phyloP scores from a whole-genome alignment of 2,329 filamentous ascomycete genomes.

The Alternaria sp. region DNA sequence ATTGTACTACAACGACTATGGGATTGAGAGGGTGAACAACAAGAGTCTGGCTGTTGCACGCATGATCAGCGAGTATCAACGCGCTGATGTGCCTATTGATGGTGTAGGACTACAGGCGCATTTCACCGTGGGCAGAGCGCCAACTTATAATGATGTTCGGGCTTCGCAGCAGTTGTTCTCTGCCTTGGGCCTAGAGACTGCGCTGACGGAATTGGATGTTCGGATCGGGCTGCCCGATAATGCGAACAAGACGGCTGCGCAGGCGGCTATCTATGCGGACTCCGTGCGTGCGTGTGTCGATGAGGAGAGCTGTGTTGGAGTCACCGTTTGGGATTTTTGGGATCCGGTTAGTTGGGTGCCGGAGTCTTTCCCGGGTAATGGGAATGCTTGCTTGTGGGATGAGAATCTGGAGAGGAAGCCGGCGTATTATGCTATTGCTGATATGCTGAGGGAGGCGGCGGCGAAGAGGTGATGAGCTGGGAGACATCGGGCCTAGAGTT shows the following conservation, averaged over 20 bases:
- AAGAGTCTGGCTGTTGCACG: conserved; percentile 47
- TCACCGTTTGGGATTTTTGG: conserved; percentile 53
- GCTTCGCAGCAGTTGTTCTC: conserved; percentile 60
- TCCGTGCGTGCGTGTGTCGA: conserved; percentile 47
- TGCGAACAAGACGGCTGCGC: conserved; percentile 50
- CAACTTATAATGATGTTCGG: conserved; percentile 53
- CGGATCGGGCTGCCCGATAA: conserved; percentile 56
- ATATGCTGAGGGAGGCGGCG: conserved; percentile 27
- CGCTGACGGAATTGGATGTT: conserved; percentile 68
- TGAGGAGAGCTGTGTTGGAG: conserved; percentile 46
- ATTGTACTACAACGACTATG: conserved; percentile 70
- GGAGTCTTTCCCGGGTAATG: conserved; percentile 45
- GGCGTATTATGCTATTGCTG: conserved; percentile 44
- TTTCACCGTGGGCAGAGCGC: conserved; percentile 62
- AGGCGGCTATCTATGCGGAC: conserved; percentile 57
- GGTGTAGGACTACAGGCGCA: conserved; percentile 69
- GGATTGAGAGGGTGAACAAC: conserved; percentile 64
- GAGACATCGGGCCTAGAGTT: not conserved
- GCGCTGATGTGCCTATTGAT: conserved; percentile 59
- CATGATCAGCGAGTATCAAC: conserved; percentile 42
- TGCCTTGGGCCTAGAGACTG: conserved; percentile 61
- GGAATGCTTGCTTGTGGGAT: conserved; percentile 43
- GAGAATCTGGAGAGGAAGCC: conserved; percentile 39
- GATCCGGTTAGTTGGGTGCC: conserved; percentile 51
- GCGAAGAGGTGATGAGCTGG: not conserved